phyloP scores from a whole-genome alignment of 495 filamentous ascomycete species.

The Aspergillus sclerotioniger region DNA sequence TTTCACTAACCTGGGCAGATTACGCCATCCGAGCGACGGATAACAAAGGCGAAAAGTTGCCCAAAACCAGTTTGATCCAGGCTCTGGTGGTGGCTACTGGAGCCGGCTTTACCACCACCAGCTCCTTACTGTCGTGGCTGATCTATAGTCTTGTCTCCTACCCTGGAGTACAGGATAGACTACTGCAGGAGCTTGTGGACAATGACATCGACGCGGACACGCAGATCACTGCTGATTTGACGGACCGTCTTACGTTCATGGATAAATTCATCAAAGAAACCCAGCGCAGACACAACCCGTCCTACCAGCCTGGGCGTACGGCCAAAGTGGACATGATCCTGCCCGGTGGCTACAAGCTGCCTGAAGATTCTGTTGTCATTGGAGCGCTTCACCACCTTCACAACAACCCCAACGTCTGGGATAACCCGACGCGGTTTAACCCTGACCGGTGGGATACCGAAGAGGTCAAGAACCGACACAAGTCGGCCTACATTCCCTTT shows the following conservation, averaged over 20 bases:
- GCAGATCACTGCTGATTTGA: conserved; percentile 35
- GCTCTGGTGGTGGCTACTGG: conserved; percentile 37
- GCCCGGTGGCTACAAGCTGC: conserved; percentile 54
- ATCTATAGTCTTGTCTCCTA: conserved; percentile 51
- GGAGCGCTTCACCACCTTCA: conserved; percentile 48
- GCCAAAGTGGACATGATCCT: conserved; percentile 49
- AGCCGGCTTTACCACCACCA: conserved; percentile 58
- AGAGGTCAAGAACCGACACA: conserved; percentile 41
- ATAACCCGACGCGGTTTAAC: conserved; percentile 51
- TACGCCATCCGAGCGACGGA: conserved; percentile 47
- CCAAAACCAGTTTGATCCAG: conserved; percentile 28
- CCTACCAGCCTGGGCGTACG: conserved; percentile 55
- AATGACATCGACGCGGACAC: conserved; percentile 31
- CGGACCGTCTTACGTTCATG: conserved; percentile 44
- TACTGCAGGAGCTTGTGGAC: conserved; percentile 52
- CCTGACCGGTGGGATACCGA: conserved; percentile 54
- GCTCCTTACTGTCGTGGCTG: conserved; percentile 51
- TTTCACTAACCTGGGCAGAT: conserved; percentile 17
- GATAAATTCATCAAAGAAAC: conserved; percentile 58
- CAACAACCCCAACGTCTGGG: conserved; percentile 51
- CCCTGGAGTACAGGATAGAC: conserved; percentile 48
- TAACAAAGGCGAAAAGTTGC: conserved; percentile 51
- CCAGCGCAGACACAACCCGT: conserved; percentile 54
- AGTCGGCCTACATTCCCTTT: conserved; percentile 50
- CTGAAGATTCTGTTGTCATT: conserved; percentile 44